phyloP scores from a whole-genome alignment of 2,329 filamentous ascomycete species.

The Ophiostoma fasciatum region DNA sequence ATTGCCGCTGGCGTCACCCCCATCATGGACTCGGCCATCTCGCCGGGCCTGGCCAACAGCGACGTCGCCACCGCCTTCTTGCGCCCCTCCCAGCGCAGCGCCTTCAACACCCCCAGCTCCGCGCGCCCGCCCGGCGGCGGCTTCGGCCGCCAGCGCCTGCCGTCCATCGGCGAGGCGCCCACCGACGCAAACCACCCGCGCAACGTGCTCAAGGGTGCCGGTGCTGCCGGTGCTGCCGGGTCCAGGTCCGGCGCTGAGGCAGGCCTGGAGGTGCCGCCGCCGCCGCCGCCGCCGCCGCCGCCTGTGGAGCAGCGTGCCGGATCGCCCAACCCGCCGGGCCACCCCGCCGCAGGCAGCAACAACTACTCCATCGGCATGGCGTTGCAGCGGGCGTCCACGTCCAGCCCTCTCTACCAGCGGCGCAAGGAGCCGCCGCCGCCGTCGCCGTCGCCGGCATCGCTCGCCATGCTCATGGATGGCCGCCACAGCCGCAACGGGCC shows the following conservation, averaged over 20 bases:
- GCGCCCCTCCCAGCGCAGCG: conserved; percentile 51
- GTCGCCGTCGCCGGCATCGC: conserved; percentile 51
- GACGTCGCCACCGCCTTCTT: conserved; percentile 54
- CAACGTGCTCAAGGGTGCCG: conserved; percentile 14
- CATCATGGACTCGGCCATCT: conserved; percentile 65
- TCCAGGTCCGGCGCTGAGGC: too few relatives aligned
- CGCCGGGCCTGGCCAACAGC: conserved; percentile 51
- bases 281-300: conserved; percentile 14
- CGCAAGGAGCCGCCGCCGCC: conserved; percentile 43
- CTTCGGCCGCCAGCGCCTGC: conserved; percentile 49
- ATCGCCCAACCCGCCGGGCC: conserved; percentile 22
- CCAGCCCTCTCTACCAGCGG: conserved; percentile 43
- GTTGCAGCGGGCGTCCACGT: conserved; percentile 50
- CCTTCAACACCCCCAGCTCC: conserved; percentile 54
- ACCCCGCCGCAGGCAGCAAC: conserved; percentile 19
- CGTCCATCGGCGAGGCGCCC: conserved; percentile 62
- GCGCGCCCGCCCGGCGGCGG: conserved; percentile 46
- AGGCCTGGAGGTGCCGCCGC: background rate
- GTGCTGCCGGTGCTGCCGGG: too few relatives aligned
- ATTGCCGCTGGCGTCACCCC: conserved; percentile 75
- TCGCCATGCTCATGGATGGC: conserved; percentile 46
- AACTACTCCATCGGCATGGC: conserved; percentile 26
- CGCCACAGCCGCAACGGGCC: conserved; percentile 52
- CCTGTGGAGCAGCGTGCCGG: conserved; percentile 18
- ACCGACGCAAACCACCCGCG: conserved; percentile 14